A percentile compares a stretch with the other conserved stretches of the same genome.
phyloP scores from a whole-genome alignment of 495 filamentous ascomycete species.

The Viridothelium virens region DNA sequence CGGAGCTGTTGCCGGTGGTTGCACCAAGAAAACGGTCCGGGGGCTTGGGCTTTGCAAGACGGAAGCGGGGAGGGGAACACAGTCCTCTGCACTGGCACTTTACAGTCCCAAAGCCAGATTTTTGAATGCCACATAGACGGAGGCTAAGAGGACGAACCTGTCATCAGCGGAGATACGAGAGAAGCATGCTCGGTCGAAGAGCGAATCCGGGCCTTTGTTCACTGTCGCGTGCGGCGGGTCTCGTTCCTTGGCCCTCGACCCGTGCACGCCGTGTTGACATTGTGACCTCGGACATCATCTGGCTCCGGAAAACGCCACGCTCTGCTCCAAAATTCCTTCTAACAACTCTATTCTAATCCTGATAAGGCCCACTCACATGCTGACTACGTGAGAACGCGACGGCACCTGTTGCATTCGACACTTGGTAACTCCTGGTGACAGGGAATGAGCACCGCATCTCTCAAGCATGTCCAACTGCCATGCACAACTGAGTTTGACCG shows the following conservation, averaged over 20 bases:
- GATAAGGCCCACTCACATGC: background rate
- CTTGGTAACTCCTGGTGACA: background rate
- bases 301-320: background rate
- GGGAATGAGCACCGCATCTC: background rate
- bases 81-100: background rate
- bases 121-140: background rate
- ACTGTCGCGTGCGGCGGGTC: background rate
- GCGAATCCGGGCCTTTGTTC: background rate
- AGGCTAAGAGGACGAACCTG: background rate
- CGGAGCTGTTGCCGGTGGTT: background rate
- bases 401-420: background rate
- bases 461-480: too few relatives aligned
- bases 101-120: background rate
- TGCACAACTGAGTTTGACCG: background rate
- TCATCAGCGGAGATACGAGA: background rate
- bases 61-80: background rate
- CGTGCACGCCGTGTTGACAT: background rate
- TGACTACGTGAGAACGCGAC: background rate
- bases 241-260: too few relatives aligned
- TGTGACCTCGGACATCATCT: conserved; percentile 11
- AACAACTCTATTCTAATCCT: background rate
- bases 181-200: background rate
- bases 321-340: background rate
- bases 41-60: background rate
- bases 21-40: background rate